These are phyloP conservation scores for Hypoxylon sp. DNA, from an alignment of 2,329 filamentous ascomycete species.

Conservation along the genomic window DNA sequence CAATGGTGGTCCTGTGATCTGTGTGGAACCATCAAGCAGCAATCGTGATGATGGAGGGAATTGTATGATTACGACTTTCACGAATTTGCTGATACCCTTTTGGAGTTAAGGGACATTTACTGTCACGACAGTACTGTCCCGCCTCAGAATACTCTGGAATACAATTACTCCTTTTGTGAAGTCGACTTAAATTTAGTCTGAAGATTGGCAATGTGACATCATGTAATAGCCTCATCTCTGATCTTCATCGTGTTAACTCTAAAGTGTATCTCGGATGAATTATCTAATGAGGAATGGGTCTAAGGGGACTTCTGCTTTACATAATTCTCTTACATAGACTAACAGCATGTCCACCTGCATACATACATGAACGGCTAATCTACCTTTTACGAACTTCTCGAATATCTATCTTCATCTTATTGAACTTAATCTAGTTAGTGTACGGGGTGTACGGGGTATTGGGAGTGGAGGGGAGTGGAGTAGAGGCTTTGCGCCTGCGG, in stretches of 20 bases:
- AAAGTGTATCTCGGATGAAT: background rate
- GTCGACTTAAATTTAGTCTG: background rate
- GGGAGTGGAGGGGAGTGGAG: constrained; percentile 19
- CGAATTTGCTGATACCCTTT: constrained; percentile 25
- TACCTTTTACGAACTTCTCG: constrained; percentile 22
- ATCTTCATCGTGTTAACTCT: background rate
- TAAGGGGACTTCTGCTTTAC: constrained; percentile 12
- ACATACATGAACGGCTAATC: constrained; percentile 3
- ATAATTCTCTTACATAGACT: background rate
- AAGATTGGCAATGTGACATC: constrained; percentile 26
- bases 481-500: constrained; percentile 22
- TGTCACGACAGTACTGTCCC: background rate
- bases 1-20: constrained; percentile 71
- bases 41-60: constrained; percentile 36
- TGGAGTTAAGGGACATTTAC: constrained; percentile 3
- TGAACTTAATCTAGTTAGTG: constrained; percentile 30
- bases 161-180: background rate
- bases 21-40: constrained; percentile 68
- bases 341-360: background rate
- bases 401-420: constrained; percentile 31
- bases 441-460: constrained; percentile 12
- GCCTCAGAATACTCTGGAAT: background rate
- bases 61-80: constrained; percentile 4
- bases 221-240: constrained; percentile 22
- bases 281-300: constrained; percentile 4